A percentile compares a stretch with the other conserved stretches of the same genome.
Conservation (phyloP, 805 yeast species). For the Torulaspora franciscae region DNA sequence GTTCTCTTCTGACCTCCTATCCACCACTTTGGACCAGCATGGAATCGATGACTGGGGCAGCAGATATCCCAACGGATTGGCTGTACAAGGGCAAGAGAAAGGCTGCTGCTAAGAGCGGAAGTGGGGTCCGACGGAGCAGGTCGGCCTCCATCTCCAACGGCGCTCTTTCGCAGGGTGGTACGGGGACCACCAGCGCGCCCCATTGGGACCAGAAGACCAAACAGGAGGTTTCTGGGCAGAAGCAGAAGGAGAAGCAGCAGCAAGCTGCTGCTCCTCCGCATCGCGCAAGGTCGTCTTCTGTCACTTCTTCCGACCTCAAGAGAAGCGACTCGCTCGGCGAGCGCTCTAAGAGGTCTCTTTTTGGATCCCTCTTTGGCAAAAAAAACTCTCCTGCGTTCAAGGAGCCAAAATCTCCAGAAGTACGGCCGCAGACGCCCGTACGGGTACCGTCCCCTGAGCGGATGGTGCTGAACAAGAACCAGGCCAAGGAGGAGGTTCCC, state of each 20-base stretch:
- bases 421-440: slow-evolving; percentile 18
- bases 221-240: neutral
- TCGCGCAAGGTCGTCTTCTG: slow-evolving; percentile 14
- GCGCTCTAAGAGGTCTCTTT: slow-evolving; percentile 29
- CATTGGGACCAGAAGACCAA: neutral
- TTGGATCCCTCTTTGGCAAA: slow-evolving; percentile 29
- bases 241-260: neutral
- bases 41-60: slow-evolving; percentile 8
- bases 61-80: slow-evolving; percentile 77
- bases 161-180: slow-evolving; percentile 7
- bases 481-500: slow-evolving; percentile 35
- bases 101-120: slow-evolving; percentile 2
- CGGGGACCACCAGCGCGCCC: neutral
- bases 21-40: neutral
- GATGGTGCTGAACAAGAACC: slow-evolving; percentile 44
- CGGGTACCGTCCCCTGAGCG: slow-evolving; percentile 25
- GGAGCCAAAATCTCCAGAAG: slow-evolving; percentile 20
- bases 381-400: slow-evolving; percentile 12
- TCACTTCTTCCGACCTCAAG: slow-evolving; percentile 13
- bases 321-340: slow-evolving; percentile 23
- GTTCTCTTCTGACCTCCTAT: neutral
- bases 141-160: slow-evolving; percentile 23
- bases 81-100: slow-evolving; percentile 68
- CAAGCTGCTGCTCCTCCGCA: neutral
- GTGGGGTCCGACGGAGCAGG: slow-evolving; percentile 18